Percentiles rank a stretch among this genome's conserved stretches.
phyloP scores from a whole-genome alignment of 192 early-diverging fungal species.

The Dimargaris verticillata region DNA sequence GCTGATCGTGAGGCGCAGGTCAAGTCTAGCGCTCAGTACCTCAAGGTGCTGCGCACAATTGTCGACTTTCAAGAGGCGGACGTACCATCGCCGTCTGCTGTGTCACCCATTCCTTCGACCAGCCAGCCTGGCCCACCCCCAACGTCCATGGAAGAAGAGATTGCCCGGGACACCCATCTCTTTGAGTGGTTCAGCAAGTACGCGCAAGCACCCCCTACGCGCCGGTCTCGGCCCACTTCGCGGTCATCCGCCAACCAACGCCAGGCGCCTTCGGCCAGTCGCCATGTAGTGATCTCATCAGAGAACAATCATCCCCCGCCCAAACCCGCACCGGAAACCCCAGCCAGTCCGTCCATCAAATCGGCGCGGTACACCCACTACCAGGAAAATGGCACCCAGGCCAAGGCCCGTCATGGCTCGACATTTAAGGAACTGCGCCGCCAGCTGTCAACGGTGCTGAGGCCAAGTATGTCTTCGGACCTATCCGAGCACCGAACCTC shows the following conservation, averaged over 20 bases:
- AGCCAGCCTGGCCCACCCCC: neutral
- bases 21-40: slow-evolving; percentile 1
- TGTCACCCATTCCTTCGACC: neutral
- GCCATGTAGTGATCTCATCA: too few species aligned
- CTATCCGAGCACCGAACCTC: too few species aligned
- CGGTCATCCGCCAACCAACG: neutral
- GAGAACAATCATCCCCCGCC: too few species aligned
- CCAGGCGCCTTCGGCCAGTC: neutral
- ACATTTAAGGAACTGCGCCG: slow-evolving; percentile 8
- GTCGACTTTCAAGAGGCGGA: slow-evolving; percentile 5
- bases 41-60: slow-evolving; percentile 7
- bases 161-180: slow-evolving; percentile 6
- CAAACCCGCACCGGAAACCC: too few species aligned
- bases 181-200: slow-evolving; percentile 10
- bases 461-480: neutral
- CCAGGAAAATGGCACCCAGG: neutral
- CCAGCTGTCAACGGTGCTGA: slow-evolving; percentile 3
- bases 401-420: neutral
- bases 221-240: neutral
- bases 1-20: neutral
- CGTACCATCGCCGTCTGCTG: neutral
- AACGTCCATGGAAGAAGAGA: slow-evolving; percentile 9
- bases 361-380: neutral
- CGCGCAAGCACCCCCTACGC: too few species aligned
- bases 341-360: too few species aligned